Conservation (phyloP, 345 rosid species). For the Excoecaria agallocha region DNA sequence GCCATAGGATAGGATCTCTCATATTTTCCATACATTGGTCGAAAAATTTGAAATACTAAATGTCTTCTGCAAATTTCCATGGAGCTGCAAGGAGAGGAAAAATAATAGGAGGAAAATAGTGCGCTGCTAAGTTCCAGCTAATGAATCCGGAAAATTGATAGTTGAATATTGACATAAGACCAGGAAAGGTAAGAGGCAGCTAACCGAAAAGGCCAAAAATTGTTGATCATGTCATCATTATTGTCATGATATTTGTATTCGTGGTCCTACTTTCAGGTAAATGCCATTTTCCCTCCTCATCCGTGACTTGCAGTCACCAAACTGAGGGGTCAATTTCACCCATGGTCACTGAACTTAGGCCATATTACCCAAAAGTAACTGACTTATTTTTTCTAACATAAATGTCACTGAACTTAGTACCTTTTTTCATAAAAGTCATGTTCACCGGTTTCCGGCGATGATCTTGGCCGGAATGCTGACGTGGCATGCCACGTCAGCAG, state of each 20-base stretch:
- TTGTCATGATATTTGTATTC: background rate
- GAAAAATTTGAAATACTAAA: background rate
- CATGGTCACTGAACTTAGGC: no score
- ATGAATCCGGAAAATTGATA: no score
- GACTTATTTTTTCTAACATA: no score
- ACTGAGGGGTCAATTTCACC: no score
- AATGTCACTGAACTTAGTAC: no score
- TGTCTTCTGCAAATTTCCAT: background rate
- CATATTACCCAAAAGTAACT: no score
- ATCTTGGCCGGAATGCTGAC: no score
- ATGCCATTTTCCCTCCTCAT: background rate
- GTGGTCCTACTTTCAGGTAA: background rate
- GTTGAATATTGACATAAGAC: background rate
- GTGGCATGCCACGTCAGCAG: no score
- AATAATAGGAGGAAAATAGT: no score
- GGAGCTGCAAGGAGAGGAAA: background rate
- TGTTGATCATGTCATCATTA: background rate
- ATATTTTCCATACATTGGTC: background rate
- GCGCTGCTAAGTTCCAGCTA: background rate
- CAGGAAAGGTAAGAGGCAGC: background rate
- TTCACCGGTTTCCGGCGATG: no score
- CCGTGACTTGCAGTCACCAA: constrained; percentile 8
- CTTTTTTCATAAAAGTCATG: no score
- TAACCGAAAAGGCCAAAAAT: constrained; percentile 8
- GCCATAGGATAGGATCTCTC: background rate